These are phyloP conservation scores for Syzygium malaccense DNA, from an alignment of 441 rosid species.

Conservation along the genomic window DNA sequence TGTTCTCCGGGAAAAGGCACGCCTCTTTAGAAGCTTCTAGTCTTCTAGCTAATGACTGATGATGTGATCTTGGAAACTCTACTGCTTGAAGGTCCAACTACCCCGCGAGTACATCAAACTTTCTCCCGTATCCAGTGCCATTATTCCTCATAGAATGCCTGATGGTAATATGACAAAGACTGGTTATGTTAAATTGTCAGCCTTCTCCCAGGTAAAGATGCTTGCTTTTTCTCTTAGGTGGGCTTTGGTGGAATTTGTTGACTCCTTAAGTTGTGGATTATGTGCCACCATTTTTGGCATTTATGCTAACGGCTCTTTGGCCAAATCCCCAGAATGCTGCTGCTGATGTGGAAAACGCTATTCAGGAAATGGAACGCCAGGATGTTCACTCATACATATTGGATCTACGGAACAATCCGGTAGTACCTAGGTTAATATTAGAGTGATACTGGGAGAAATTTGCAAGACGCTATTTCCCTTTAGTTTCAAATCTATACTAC, in stretches of 20 bases:
- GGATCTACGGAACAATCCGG: conserved; percentile 85
- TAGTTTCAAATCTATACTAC: not conserved
- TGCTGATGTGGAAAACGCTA: conserved; percentile 55
- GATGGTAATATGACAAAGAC: conserved; percentile 61
- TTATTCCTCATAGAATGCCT: conserved; percentile 69
- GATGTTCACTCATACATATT: conserved; percentile 75
- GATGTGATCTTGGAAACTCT: not conserved
- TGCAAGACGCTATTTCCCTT: not conserved
- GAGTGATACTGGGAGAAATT: not conserved
- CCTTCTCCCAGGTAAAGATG: conserved; percentile 66
- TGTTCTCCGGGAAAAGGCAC: not conserved
- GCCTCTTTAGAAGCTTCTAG: not conserved
- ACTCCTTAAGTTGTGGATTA: not conserved
- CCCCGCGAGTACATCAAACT: conserved; percentile 72
- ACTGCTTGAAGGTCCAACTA: conserved; percentile 51
- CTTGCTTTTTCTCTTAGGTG: not conserved
- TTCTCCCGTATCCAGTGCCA: conserved; percentile 70
- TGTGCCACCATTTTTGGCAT: not conserved
- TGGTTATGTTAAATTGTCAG: conserved; percentile 70
- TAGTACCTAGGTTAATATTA: conserved; percentile 11
- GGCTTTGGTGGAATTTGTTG: not conserved
- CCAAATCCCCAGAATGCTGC: conserved; percentile 62
- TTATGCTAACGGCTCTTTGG: not conserved
- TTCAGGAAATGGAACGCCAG: conserved; percentile 69
- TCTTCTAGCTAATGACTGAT: not conserved